Evolutionary conservation across 306 rosid genomes (phyloP), one percentile per base, ranked within the genome.

Genomic region (Sicyos edulis): DNA sequence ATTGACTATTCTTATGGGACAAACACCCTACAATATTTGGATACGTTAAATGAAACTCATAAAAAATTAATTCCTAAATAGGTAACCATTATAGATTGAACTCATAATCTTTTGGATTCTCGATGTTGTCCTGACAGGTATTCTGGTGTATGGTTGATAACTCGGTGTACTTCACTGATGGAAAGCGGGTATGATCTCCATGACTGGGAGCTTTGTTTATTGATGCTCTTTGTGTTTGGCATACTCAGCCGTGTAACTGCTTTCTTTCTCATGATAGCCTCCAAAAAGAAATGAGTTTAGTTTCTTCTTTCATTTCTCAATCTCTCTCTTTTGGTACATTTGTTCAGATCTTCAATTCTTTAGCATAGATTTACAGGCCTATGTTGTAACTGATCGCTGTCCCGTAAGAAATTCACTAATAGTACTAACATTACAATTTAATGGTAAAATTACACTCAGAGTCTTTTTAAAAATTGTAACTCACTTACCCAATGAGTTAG

Each of bases 101-200:
- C 5, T 32, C 37, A 32, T 4, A 32, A 32, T 5, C 37, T 32
- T 32, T 32, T 32, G 37, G 37, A 32, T 32, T 26, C 29, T 26
- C 5, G 66, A 10, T 75, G 3, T 34, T 49, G 14, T 87, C 47
- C 79, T 16, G 50, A 54, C 86, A 90, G 96, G 91, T 86, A 88
- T 54, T 84, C 93, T 4, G 96, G 96, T 53, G 93, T 90, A 50
- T 88, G 96, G 96, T 78, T 90, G 79, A 90, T 90, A 55, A 86
- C 91, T n/a, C 96, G 96, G 3, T 90, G 96, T 76, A 76, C 80
- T 76, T 83, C 85, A 14, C 78, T 90, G 32, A 75, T 75, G 82
- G 67, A 63, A 34, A 80, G 16, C 42, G 88, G 86, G 59, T 90
- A 86, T 67, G 44, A 88, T 52, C 87, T 90, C n/a, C 78, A 71